A percentile compares a stretch with the other conserved stretches of the same genome.
Evolutionary conservation across 2,329 filamentous ascomycete genomes (phyloP).

Genomic region (Fusarium sp.): DNA sequence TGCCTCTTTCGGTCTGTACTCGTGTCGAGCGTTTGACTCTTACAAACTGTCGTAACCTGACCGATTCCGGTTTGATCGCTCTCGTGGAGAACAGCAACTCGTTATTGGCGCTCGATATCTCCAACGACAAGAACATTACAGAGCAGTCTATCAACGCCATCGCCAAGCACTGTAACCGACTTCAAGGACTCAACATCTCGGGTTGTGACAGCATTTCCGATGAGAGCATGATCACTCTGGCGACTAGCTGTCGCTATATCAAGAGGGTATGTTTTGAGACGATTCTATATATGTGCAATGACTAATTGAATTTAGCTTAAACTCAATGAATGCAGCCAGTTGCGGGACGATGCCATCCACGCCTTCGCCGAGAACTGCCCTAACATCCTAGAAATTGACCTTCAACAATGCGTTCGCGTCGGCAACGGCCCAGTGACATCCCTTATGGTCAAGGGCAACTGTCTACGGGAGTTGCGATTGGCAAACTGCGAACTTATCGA

Average conservation of each 20-base stretch:
- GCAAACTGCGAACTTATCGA: slow-evolving; percentile 87
- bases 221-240: slow-evolving; percentile 83
- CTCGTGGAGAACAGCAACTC: slow-evolving; percentile 83
- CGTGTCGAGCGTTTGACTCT: slow-evolving; percentile 92
- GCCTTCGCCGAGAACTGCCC: slow-evolving; percentile 90
- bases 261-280: slow-evolving; percentile 73
- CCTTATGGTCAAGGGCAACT: slow-evolving; percentile 79
- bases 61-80: slow-evolving; percentile 83
- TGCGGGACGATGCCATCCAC: slow-evolving; percentile 83
- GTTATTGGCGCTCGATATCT: slow-evolving; percentile 90
- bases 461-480: slow-evolving; percentile 90
- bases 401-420: slow-evolving; percentile 85
- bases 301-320: slow-evolving; percentile 72
- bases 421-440: slow-evolving; percentile 86
- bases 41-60: slow-evolving; percentile 87
- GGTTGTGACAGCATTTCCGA: slow-evolving; percentile 87
- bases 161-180: slow-evolving; percentile 81
- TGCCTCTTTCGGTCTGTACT: slow-evolving; percentile 85
- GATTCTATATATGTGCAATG: neutral
- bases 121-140: slow-evolving; percentile 84
- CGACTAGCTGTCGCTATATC: slow-evolving; percentile 83
- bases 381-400: slow-evolving; percentile 95
- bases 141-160: slow-evolving; percentile 82
- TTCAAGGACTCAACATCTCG: slow-evolving; percentile 95
- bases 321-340: slow-evolving; percentile 89